Evolutionary conservation across 164 flowering plant genomes (phyloP), one percentile per base, ranked within the genome.

Genomic region (Magnolia kwangsiensis): DNA sequence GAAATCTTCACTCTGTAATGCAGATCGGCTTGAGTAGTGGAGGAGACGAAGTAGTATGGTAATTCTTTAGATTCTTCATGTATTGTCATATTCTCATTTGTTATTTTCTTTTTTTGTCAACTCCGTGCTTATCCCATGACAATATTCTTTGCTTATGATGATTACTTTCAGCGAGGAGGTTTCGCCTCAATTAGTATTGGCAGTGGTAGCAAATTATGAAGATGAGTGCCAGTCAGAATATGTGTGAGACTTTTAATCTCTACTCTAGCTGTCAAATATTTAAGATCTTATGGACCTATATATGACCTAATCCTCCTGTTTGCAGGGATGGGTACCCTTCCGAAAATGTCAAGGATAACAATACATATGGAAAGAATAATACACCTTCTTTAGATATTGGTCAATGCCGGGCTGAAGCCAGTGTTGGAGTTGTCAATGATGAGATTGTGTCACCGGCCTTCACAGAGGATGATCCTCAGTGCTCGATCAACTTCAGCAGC

Each of bases 181-280:
- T 31, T 83, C 91, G 18, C 76, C 84, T 74, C 88, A 84, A 72
- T 89, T 91, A 72, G 59, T 83, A 37, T 50, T 93, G 82, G 78
- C 77, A 50, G 87, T 87, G 74, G 72, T 87, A 1, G 88, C 87
- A 11, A 74, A 61, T 69, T 21, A 74, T 51, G 73, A 75, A 3
- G 79, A 86, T n/a, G 72, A 78, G 78, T 90, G 92, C 86, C 78
- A 91, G 67, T 20, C 85, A 64, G 83, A 80, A 50, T 93, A 88
- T 79, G 80, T 95, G 99, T 95, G 89, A 80, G 90, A 45, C 69
- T 14, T 24, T 13, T 24, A 14, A 1, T 72, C 3, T 71, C 23
- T 37, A 72, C 6, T 19, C 58, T 61, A 9, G 50, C 27, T 20
- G 29, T 51, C 18, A 2, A 27, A n/a, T 23, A 10, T 8, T 58